Evolutionary conservation across 768 basidiomycete genomes (phyloP), one percentile per base, ranked within the genome.

Genomic region (Russula ochroleuca): DNA sequence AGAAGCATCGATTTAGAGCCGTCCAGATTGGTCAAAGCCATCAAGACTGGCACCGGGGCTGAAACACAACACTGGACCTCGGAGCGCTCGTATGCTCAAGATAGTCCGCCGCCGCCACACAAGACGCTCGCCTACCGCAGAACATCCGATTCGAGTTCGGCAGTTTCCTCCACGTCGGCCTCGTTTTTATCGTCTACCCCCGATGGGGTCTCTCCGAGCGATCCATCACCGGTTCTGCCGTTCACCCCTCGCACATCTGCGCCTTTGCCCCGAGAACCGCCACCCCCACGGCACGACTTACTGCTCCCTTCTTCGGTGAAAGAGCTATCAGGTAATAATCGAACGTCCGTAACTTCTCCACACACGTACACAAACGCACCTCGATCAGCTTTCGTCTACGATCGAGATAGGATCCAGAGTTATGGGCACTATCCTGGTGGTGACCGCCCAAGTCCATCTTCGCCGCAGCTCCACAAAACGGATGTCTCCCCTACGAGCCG

Each of bases 191-290:
- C 57, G 33, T 63, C 67, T 38, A 58, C 67, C 37, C 55, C 59
- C 54, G 62, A 53, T 37, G 64, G 48, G n/a, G 51, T 67, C 45
- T 67, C 65, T 47, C 65, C 65, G 37, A 67, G 59, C 59, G 67
- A 68, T 60, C 62, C 67, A 48, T 68, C 67, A 23, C 65, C 67
- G 21, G 62, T 63, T n/a, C 37, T 54, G 17, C 66, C 63, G 21
- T 47, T 56, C 13, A 65, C 63, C 21, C 59, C 66, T 53, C 66
- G 59, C 23, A 56, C 58, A 38, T 56, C 48, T 11, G 38, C 51
- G 37, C 45, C 52, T 31, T 66, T 54, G 2, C 47, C 65, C 31
- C 62, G 41, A 49, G 65, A 57, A 62, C 28, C 53, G 17, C 45
- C 21, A 11, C 10, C 45, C n/a, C n/a, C 11, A 47, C 45, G 7